Conservation (phyloP, 768 basidiomycete species). For the Macrolepiota dolichaula region DNA sequence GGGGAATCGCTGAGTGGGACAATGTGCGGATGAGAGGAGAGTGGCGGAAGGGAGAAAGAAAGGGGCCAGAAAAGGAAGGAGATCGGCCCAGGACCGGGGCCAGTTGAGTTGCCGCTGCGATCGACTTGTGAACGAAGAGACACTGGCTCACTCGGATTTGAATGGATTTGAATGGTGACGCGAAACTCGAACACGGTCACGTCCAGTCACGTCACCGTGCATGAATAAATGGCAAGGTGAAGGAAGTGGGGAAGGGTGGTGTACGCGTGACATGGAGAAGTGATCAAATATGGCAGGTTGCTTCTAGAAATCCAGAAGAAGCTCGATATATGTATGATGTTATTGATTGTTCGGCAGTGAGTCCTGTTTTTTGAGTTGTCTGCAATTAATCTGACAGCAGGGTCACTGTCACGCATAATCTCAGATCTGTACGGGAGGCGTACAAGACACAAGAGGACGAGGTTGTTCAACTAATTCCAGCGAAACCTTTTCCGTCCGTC, state of each 20-base stretch:
- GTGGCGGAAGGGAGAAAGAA: conserved; percentile 17
- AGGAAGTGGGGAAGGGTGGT: conserved; percentile 11
- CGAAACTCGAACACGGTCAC: conserved; percentile 13
- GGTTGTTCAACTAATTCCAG: conserved; percentile 3
- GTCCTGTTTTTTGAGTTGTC: conserved; percentile 13
- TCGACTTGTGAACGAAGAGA: conserved; percentile 10
- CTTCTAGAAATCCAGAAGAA: conserved; percentile 30
- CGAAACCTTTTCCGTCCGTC: conserved; percentile 1
- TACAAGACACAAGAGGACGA: conserved; percentile 15
- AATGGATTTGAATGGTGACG: conserved; percentile 12
- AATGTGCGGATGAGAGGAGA: conserved; percentile 18
- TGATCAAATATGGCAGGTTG: conserved; percentile 9
- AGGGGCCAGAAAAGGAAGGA: conserved; percentile 8
- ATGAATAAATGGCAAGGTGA: conserved; percentile 11
- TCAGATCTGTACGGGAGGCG: conserved; percentile 23
- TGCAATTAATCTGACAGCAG: conserved; percentile 20
- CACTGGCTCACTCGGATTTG: conserved; percentile 11
- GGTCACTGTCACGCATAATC: conserved; percentile 32
- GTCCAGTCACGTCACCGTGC: conserved; percentile 11
- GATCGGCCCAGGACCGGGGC: conserved; percentile 6
- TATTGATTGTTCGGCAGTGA: conserved; percentile 28
- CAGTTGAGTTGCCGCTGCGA: conserved; percentile 14
- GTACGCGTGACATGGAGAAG: conserved; percentile 10
- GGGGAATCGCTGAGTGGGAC: conserved; percentile 5
- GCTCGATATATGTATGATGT: conserved; percentile 25